Base-by-base conservation (phyloP, 202 grass and related monocot species). In the Carex arenaria region DNA sequence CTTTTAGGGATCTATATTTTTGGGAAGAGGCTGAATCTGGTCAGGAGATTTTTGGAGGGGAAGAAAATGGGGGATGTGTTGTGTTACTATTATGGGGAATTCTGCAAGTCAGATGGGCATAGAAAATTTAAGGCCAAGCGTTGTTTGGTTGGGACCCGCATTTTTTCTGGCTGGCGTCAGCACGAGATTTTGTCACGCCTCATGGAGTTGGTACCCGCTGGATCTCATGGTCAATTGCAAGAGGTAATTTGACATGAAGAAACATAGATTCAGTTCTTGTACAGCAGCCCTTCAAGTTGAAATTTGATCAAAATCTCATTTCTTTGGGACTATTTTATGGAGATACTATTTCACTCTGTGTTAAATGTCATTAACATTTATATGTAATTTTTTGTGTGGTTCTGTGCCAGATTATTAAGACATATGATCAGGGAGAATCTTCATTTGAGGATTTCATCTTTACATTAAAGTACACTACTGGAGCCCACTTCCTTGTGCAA, bases 1-100 rank as follows among this genome's bases (percentile, higher is more conserved):
- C 90, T 97, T 74, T 83, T 91, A 82, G 90, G 94, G 66, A 87
- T 97, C 49, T 97, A 94, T 67, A 93, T 93, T 82, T 97, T 97
- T 76, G 90, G 89, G 28, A 97, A 97, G 89, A 89, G 90, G 85
- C 89, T 94, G 72, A 88, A 92, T 84, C 90, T 89, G 71, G 87
- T 93, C 86, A 88, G 74, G 18, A 92, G 89, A 73, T 93, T 94
- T 91, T 64, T 89, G 43, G 67, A 49, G 34, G 82, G 32, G 38
- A 97, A 90, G 86, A 90, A 65, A 34, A 86, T 91, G 87, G 95
- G 89, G 82, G 90, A 94, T 63, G 76, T 98, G 64, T 66, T 98
- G 65, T 80, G 87, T 20, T 98, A 93, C 78, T 98, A 93, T 82
- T 94, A 98, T 66, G 92, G 92, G 81, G 83, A 89, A 31, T 98